Evolutionary conservation across 1,139 yeast species (phyloP), one percentile per base, ranked within the genome.

Genomic region (Candida albicans): DNA sequence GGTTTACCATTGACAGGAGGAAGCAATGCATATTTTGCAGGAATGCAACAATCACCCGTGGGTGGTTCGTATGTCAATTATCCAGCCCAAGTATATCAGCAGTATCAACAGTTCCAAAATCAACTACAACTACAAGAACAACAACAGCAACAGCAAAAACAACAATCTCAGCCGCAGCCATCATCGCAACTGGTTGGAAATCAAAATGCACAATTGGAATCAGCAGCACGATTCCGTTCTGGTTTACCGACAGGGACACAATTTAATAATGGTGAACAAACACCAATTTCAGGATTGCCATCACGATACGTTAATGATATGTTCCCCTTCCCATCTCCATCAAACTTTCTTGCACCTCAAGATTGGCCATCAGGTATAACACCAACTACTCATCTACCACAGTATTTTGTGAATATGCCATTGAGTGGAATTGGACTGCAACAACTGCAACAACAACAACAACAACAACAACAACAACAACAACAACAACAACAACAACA

Each of bases 261-360:
- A 33, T 38, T 40, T 31, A 53, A 48, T 29, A 56, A 62, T 32
- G 79, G 77, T 5, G 79, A 72, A 38, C 81, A 75, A 41, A 73
- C 80, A 0, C 82, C 82, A 2, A 56, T 75, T 5, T 70, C 76
- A 22, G 81, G 76, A 2, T 58, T 78, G 26, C 64, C 53, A 7
- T 48, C 52, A 14, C 30, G 79, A 40, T 77, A 76, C 46, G 76
- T 77, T 33, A 74, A 73, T 46, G 83, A 78, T 52, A 67, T 78
- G 55, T 78, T 78, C 56, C 82, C 82, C 12, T 75, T 80, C 7
- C 82, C 83, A 1, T 69, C 76, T 8, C 53, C 53, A 5, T 50
- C 53, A 1, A 77, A 71, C 43, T 75, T 77, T 49, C 76, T 72
- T 43, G 71, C 67, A 2, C 65, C 71, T 1, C 77, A 71, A 45